phyloP scores from a whole-genome alignment of 225 moss, liverwort and hornwort species.

The Bryum argenteum region DNA sequence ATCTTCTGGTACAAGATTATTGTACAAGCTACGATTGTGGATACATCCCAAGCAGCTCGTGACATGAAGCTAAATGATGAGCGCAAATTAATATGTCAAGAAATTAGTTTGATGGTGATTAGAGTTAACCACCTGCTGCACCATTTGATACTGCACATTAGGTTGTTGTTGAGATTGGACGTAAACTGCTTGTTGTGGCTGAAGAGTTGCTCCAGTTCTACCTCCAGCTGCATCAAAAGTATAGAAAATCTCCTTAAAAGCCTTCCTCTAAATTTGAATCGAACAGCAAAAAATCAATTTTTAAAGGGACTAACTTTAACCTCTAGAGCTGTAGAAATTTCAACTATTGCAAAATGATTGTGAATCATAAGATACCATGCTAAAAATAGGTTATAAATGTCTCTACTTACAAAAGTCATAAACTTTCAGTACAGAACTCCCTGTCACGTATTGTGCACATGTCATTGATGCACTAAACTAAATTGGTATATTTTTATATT shows the following conservation, averaged over 20 bases:
- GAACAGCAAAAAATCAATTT: accelerated
- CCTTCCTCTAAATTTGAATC: background rate
- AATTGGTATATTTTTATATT: background rate
- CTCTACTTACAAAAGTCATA: accelerated
- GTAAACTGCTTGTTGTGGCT: constrained; percentile 51
- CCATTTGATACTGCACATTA: constrained; percentile 54
- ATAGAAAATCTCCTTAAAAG: background rate
- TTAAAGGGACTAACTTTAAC: accelerated
- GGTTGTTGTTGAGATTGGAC: constrained; percentile 49
- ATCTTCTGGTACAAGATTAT: no score
- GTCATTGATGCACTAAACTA: no score
- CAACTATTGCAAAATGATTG: background rate
- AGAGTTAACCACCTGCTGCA: constrained; percentile 35
- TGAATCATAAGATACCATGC: background rate
- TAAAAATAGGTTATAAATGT: background rate
- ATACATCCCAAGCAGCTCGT: no score
- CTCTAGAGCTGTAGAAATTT: background rate
- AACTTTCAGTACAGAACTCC: accelerated
- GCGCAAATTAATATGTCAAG: background rate
- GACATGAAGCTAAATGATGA: no score
- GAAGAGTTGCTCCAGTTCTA: constrained; percentile 47
- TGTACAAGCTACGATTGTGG: no score
- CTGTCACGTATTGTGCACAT: background rate
- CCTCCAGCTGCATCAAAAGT: constrained; percentile 24
- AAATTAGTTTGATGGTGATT: background rate